Evolutionary conservation across 2,329 filamentous ascomycete species (phyloP), one percentile per base, ranked within the genome.

Genomic region (Ramichloridium luteum): DNA sequence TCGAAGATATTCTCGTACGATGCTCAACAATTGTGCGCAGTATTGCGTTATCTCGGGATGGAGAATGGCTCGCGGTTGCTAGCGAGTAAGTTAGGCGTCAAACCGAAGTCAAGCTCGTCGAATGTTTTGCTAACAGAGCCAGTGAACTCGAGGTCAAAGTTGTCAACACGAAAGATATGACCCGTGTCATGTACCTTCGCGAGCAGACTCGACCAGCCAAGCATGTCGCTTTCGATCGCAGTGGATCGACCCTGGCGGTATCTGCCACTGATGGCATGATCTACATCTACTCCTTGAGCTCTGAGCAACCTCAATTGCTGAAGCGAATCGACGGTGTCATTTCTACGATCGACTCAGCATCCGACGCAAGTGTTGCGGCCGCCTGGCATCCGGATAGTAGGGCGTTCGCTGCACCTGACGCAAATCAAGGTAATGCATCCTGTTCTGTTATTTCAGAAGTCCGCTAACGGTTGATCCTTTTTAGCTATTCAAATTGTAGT

Each of bases 301-400:
- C 77, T 1, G 78, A 85, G 13, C 72, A 85, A 45, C 86, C 88
- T 1, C 75, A 85, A 49, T 64, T 96, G 37, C 68, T 93, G 31
- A 77, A 75, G 43, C 85, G 82, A 54, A 66, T 98, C 6, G 85
- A 93, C 47, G 86, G 85, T 1, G 63, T 94, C 44, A 90, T 96
- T 45, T 78, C 76, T 39, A 70, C 71, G 12, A 57, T 88, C 3
- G 86, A 94, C 36, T 70, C 74, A 1, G 83, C 90, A 27, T 70
- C 77, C 2, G 81, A 92, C 39, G 68, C 73, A 4, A 85, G 77
- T 41, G 78, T 83, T 3, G 71, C 70, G 48, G 75, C 79, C 4
- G 72, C 75, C 1, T 98, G 90, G 90, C 90, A 96, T 59, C 92
- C 92, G 0, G 88, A 96, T 53, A 88, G 90, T 13, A 74, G 83